These are phyloP conservation scores for Penicillium decumbens DNA, from an alignment of 2,329 filamentous ascomycete genomes.

Conservation along the genomic window DNA sequence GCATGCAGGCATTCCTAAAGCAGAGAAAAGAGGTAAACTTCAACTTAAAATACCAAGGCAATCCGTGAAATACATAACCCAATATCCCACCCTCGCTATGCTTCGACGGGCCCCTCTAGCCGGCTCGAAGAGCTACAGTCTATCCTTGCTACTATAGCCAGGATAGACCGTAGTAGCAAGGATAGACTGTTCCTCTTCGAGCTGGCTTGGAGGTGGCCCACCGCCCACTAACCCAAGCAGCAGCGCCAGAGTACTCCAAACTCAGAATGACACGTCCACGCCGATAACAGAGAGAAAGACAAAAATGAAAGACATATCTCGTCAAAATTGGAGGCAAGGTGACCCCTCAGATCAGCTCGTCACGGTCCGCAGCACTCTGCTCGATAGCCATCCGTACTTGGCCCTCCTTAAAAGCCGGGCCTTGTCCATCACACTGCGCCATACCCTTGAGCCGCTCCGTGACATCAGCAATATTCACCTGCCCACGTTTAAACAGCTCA, in stretches of 20 bases:
- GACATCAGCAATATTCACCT: slow-evolving; percentile 76
- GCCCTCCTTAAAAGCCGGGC: slow-evolving; percentile 79
- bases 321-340: background rate
- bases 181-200: too few relatives aligned
- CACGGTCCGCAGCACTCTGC: slow-evolving; percentile 70
- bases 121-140: too few relatives aligned
- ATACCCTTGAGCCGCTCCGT: slow-evolving; percentile 70
- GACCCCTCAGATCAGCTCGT: slow-evolving; percentile 64
- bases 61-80: background rate
- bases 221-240: background rate
- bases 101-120: too few relatives aligned
- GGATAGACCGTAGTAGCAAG: too few relatives aligned
- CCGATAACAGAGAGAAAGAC: background rate
- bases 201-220: too few relatives aligned
- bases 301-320: slow-evolving; percentile 7
- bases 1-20: background rate
- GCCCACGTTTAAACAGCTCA: slow-evolving; percentile 67
- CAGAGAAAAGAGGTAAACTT: background rate
- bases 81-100: background rate
- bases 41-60: background rate
- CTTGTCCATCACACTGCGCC: slow-evolving; percentile 79
- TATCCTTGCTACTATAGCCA: too few relatives aligned
- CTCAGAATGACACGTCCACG: background rate
- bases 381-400: slow-evolving; percentile 70
- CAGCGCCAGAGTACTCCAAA: slow-evolving; percentile 11